Evolutionary conservation across 164 flowering plant species (phyloP).

Genomic region (Annona squamosa): DNA sequence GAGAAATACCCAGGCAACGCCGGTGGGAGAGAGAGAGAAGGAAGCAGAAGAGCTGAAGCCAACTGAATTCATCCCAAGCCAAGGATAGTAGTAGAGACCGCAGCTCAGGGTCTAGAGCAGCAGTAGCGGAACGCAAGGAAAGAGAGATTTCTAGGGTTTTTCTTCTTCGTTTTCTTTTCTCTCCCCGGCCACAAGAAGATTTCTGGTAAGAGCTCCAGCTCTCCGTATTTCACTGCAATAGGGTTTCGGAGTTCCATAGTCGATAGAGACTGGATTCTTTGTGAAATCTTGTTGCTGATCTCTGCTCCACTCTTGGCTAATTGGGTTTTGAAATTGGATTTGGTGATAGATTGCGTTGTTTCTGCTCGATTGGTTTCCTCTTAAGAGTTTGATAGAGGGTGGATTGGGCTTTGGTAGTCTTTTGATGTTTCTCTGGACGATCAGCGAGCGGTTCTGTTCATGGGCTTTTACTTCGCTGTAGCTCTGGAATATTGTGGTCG

Average conservation of each 20-base stretch:
- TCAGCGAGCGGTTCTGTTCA: neutral
- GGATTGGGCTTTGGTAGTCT: neutral
- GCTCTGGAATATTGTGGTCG: conserved; percentile 1
- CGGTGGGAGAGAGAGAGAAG: neutral
- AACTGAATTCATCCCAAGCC: neutral
- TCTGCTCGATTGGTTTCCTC: conserved; percentile 1
- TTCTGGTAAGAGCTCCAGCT: neutral
- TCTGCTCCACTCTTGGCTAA: neutral
- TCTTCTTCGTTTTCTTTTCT: neutral
- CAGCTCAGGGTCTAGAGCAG: neutral
- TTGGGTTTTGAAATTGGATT: conserved; percentile 1
- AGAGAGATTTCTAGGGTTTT: conserved; percentile 11
- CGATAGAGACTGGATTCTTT: neutral
- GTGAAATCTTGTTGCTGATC: neutral
- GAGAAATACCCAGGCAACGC: neutral
- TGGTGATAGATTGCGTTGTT: conserved; percentile 3
- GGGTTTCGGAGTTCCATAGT: neutral
- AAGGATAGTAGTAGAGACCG: neutral
- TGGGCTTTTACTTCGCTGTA: neutral
- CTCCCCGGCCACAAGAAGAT: neutral
- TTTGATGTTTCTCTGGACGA: neutral
- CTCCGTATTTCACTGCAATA: neutral
- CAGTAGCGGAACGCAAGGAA: conserved; percentile 2
- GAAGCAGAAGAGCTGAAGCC: neutral
- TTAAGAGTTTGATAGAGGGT: neutral